A percentile compares a stretch with the other conserved stretches of the same genome.
Conservation (phyloP, 495 filamentous ascomycete species). For the Letharia columbiana region DNA sequence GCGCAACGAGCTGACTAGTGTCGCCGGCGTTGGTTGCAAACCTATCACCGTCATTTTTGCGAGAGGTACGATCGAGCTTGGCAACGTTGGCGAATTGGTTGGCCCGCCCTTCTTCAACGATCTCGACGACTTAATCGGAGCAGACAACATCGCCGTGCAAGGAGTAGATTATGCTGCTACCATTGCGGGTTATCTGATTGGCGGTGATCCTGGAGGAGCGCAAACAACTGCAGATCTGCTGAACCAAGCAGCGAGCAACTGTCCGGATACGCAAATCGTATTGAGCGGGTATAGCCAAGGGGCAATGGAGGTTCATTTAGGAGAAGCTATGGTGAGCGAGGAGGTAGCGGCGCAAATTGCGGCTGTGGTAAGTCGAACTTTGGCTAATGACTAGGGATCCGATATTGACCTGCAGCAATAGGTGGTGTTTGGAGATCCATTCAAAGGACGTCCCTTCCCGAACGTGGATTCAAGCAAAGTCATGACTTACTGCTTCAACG, state of each 20-base stretch:
- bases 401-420: constrained; percentile 27
- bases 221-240: constrained; percentile 42
- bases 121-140: constrained; percentile 34
- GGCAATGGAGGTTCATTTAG: constrained; percentile 45
- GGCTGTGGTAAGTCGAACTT: constrained; percentile 24
- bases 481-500: constrained; percentile 43
- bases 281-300: constrained; percentile 54
- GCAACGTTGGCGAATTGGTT: constrained; percentile 49
- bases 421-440: constrained; percentile 55
- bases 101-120: constrained; percentile 47
- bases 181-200: constrained; percentile 32
- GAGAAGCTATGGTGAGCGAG: constrained; percentile 32
- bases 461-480: constrained; percentile 39
- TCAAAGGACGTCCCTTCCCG: constrained; percentile 37
- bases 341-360: constrained; percentile 24
- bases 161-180: constrained; percentile 47
- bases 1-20: constrained; percentile 30
- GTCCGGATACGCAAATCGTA: constrained; percentile 54
- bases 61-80: constrained; percentile 34
- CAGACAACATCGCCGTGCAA: constrained; percentile 42
- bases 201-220: constrained; percentile 35
- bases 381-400: neutral
- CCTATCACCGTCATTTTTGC: constrained; percentile 37
- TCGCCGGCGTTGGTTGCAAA: constrained; percentile 24
- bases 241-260: constrained; percentile 39